These are phyloP conservation scores for Danielia reshetovae DNA, from an alignment of 805 yeast species.

Conservation along the genomic window DNA sequence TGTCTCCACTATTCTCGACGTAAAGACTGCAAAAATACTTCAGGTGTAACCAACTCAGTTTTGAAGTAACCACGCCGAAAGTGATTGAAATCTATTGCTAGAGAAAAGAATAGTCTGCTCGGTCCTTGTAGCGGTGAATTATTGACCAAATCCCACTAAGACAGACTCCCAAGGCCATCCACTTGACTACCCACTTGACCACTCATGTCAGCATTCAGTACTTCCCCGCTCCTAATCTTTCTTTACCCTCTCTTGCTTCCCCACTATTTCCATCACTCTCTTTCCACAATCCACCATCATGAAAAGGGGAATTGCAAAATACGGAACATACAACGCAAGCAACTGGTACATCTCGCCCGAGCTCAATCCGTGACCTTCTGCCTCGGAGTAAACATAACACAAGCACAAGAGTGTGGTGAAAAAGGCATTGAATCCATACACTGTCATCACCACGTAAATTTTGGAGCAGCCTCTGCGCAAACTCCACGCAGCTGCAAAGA, in stretches of 20 bases:
- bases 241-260: background rate
- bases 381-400: constrained; percentile 39
- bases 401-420: constrained; percentile 76
- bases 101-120: no score
- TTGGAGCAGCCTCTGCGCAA: constrained; percentile 13
- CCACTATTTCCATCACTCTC: constrained; percentile 8
- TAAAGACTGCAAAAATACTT: no score
- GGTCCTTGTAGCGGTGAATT: no score
- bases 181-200: no score
- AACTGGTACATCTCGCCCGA: constrained; percentile 39
- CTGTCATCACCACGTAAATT: constrained; percentile 36
- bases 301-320: constrained; percentile 57
- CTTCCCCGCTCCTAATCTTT: no score
- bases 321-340: constrained; percentile 61
- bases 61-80: no score
- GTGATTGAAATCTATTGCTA: no score
- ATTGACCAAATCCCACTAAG: no score
- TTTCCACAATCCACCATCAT: constrained; percentile 45
- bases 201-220: no score
- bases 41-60: background rate
- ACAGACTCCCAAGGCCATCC: no score
- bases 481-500: constrained; percentile 42
- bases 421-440: constrained; percentile 82
- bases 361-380: constrained; percentile 36
- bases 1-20: no score